A percentile compares a stretch with the other conserved stretches of the same genome.
Conservation (phyloP, 2,329 filamentous ascomycete genomes). For the Bipolaris bicolor region DNA sequence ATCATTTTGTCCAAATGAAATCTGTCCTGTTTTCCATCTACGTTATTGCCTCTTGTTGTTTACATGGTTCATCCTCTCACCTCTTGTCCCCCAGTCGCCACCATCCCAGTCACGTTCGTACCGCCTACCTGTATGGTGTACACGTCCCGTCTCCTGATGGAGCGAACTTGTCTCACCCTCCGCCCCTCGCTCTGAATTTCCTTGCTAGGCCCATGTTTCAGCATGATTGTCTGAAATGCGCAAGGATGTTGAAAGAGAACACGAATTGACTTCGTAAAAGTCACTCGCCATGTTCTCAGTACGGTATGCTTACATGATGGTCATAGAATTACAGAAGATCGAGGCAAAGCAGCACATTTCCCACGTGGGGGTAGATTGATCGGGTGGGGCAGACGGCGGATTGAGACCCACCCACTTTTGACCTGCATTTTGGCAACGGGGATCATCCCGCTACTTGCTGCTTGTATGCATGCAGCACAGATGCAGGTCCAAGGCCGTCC, state of each 20-base stretch:
- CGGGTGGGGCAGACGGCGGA: neutral
- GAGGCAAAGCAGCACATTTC: neutral
- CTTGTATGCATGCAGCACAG: neutral
- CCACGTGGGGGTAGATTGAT: neutral
- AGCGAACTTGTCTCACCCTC: neutral
- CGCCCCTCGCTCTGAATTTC: neutral
- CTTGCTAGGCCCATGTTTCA: neutral
- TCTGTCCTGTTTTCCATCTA: neutral
- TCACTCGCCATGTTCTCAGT: neutral
- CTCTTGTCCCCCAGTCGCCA: neutral
- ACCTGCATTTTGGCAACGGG: neutral
- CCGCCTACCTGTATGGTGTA: neutral
- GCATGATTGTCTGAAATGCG: neutral
- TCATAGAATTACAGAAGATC: neutral
- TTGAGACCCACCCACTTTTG: neutral
- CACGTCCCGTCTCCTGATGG: neutral
- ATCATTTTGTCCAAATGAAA: neutral
- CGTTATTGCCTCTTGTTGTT: neutral
- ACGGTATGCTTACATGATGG: neutral
- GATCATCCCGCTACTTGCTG: neutral
- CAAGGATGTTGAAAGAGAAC: neutral
- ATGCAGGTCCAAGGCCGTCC: neutral
- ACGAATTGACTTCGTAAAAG: neutral
- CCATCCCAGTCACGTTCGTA: neutral
- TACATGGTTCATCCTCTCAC: neutral